Conservation (phyloP, 805 yeast genomes). For the Kazachstania taianensis region DNA sequence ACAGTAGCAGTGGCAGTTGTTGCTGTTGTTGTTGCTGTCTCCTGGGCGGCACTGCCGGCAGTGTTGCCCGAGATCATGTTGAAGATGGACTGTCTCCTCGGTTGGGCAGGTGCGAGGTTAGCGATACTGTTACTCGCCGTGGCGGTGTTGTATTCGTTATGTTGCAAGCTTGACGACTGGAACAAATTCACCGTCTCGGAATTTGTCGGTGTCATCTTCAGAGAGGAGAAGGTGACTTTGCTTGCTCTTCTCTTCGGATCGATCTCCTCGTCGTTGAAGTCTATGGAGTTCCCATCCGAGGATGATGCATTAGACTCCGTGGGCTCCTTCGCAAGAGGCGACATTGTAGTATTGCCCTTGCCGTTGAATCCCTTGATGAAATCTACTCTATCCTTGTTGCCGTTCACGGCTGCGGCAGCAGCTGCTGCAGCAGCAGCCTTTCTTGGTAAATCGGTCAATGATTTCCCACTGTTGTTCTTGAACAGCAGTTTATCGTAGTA, state of each 20-base stretch:
- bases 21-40: no score
- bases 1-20: no score
- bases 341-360: neutral
- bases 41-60: no score
- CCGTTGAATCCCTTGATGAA: constrained; percentile 21
- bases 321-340: constrained; percentile 1
- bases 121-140: neutral
- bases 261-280: neutral
- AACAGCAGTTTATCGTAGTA: constrained; percentile 28
- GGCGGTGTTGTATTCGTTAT: neutral
- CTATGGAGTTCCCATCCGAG: no score
- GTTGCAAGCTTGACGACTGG: neutral
- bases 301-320: neutral
- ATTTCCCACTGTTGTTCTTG: constrained; percentile 26
- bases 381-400: constrained; percentile 10
- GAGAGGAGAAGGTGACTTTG: neutral
- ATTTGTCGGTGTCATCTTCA: neutral
- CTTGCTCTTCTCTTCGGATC: neutral
- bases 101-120: neutral
- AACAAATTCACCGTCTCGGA: neutral
- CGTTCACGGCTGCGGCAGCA: neutral
- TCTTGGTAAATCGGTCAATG: constrained; percentile 24
- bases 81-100: constrained; percentile 11
- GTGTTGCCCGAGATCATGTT: constrained; percentile 2
- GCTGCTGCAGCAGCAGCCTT: constrained; percentile 4